phyloP scores from a whole-genome alignment of 2,329 filamentous ascomycete genomes.

The Dendryphion nanum region DNA sequence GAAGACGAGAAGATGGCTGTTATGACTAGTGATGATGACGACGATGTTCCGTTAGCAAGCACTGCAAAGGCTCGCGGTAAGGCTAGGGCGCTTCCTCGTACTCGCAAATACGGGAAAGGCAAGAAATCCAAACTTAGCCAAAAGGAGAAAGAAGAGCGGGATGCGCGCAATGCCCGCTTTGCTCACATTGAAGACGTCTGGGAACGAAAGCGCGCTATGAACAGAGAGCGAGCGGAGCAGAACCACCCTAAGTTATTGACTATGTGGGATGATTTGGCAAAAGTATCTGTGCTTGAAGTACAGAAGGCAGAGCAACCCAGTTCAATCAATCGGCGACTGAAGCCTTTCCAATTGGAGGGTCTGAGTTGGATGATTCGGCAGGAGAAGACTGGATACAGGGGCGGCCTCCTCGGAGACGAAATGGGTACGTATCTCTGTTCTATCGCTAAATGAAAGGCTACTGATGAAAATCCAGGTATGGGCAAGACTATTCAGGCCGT shows the following conservation, averaged over 20 bases:
- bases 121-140: slow-evolving; percentile 19
- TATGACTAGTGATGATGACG: slow-evolving; percentile 24
- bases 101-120: background rate
- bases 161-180: slow-evolving; percentile 20
- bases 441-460: background rate
- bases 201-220: slow-evolving; percentile 50
- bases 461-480: too few species aligned
- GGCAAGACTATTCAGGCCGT: slow-evolving; percentile 99
- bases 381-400: slow-evolving; percentile 81
- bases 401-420: slow-evolving; percentile 90
- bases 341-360: slow-evolving; percentile 91
- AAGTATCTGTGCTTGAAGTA: slow-evolving; percentile 64
- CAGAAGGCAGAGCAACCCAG: slow-evolving; percentile 68
- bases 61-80: slow-evolving; percentile 9
- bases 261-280: slow-evolving; percentile 80
- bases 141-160: slow-evolving; percentile 20
- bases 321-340: slow-evolving; percentile 78
- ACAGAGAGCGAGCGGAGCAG: slow-evolving; percentile 65
- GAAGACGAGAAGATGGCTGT: slow-evolving; percentile 4
- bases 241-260: slow-evolving; percentile 75
- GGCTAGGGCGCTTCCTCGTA: background rate
- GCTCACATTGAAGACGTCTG: slow-evolving; percentile 38
- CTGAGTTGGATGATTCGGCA: slow-evolving; percentile 92
- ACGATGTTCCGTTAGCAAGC: slow-evolving; percentile 21
- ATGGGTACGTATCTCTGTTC: slow-evolving; percentile 63